Evolutionary conservation across 2,329 filamentous ascomycete genomes (phyloP).

Genomic region (Ascochyta clinopodiicola): DNA sequence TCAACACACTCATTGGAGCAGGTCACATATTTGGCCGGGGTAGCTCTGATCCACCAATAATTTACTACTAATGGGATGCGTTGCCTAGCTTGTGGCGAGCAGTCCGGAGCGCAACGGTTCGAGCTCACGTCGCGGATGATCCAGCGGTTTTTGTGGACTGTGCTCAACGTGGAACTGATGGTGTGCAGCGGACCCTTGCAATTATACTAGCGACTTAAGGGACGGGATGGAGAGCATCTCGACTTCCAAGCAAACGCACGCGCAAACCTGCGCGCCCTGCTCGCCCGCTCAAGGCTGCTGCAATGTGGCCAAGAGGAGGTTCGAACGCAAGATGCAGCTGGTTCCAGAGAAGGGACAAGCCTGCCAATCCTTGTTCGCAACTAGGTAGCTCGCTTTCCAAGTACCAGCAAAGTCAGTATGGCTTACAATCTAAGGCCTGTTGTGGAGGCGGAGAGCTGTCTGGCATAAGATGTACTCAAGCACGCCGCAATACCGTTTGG

Average conservation of each 20-base stretch:
- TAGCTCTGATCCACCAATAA: constrained; percentile 49
- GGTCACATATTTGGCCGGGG: constrained; percentile 38
- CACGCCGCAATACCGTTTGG: constrained; percentile 39
- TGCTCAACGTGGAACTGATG: constrained; percentile 47
- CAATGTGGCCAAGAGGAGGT: constrained; percentile 42
- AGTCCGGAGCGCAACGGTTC: constrained; percentile 42
- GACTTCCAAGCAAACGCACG: constrained; percentile 30
- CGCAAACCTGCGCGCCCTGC: constrained; percentile 32
- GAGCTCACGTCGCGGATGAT: constrained; percentile 45
- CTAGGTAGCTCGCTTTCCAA: constrained; percentile 43
- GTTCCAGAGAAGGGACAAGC: constrained; percentile 40
- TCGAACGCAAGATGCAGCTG: constrained; percentile 47
- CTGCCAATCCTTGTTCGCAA: constrained; percentile 41
- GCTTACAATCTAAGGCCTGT: constrained; percentile 42
- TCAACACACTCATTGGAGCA: constrained; percentile 24
- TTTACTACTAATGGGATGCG: constrained; percentile 15
- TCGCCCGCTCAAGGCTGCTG: constrained; percentile 42
- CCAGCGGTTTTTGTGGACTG: constrained; percentile 43
- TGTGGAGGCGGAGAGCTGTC: constrained; percentile 38
- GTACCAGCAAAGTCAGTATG: constrained; percentile 41
- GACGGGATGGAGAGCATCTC: constrained; percentile 30
- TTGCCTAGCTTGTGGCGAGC: constrained; percentile 43
- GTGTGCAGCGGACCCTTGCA: constrained; percentile 33
- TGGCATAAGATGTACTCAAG: constrained; percentile 48
- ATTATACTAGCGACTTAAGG: constrained; percentile 37